Percentiles rank a stretch among this genome's conserved stretches.
These are phyloP conservation scores for Komagataella populi DNA, from an alignment of 805 yeast genomes.

Conservation along the genomic window DNA sequence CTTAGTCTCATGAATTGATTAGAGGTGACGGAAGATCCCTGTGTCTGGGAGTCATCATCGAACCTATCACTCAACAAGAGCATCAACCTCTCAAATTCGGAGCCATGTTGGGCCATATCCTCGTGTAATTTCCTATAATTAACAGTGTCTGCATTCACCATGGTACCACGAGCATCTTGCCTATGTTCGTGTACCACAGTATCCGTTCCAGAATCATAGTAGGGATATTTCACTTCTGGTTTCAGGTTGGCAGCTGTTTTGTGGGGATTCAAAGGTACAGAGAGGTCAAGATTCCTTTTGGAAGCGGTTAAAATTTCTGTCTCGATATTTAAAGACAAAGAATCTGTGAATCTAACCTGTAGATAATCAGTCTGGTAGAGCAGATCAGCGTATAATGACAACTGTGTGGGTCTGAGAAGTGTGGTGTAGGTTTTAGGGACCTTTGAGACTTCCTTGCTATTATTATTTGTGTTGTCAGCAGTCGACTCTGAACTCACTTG, in stretches of 20 bases:
- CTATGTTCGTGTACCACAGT: slow-evolving; percentile 23
- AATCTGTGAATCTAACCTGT: slow-evolving; percentile 66
- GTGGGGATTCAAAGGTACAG: slow-evolving; percentile 64
- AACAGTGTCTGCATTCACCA: slow-evolving; percentile 10
- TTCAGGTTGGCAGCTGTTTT: slow-evolving; percentile 27
- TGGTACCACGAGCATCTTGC: slow-evolving; percentile 16
- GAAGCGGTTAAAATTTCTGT: slow-evolving; percentile 75
- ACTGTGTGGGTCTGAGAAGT: slow-evolving; percentile 64
- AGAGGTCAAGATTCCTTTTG: slow-evolving; percentile 60
- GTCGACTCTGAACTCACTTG: neutral
- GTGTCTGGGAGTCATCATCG: slow-evolving; percentile 23
- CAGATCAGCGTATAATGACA: slow-evolving; percentile 75
- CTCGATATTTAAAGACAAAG: slow-evolving; percentile 69
- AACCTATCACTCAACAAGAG: slow-evolving; percentile 40
- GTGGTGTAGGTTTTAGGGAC: slow-evolving; percentile 70
- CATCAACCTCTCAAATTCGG: slow-evolving; percentile 90
- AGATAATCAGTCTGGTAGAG: slow-evolving; percentile 69
- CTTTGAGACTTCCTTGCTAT: slow-evolving; percentile 10
- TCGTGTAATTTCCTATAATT: slow-evolving; percentile 36
- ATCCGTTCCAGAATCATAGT: slow-evolving; percentile 17
- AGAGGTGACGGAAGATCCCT: slow-evolving; percentile 15
- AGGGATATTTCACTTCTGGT: slow-evolving; percentile 35
- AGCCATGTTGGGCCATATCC: slow-evolving; percentile 59
- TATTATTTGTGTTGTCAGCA: slow-evolving; percentile 2
- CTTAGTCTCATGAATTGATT: slow-evolving; percentile 74